Conservation (phyloP, 768 basidiomycete species). For the Termitomyces sp. region DNA sequence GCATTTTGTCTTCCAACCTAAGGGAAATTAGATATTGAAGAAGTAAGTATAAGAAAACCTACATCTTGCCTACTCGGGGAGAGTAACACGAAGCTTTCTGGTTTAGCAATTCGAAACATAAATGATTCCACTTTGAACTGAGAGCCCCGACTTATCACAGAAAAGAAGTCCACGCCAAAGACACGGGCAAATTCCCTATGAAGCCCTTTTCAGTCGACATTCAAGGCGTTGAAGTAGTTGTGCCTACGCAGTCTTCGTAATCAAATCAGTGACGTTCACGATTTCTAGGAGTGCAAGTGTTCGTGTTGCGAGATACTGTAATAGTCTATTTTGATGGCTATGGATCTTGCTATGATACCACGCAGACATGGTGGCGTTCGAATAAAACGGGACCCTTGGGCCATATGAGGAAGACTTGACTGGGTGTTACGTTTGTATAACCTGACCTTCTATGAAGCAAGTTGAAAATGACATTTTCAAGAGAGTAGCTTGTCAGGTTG, state of each 20-base stretch:
- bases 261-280: conserved; percentile 71
- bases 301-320: conserved; percentile 63
- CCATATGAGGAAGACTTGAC: conserved; percentile 1
- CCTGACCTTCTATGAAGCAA: conserved; percentile 67
- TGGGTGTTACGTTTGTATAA: neutral
- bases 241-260: conserved; percentile 86
- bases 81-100: conserved; percentile 85
- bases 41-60: conserved; percentile 14
- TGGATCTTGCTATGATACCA: conserved; percentile 66
- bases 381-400: conserved; percentile 72
- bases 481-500: conserved; percentile 70
- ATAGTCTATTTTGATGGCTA: conserved; percentile 43
- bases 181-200: conserved; percentile 95
- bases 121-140: conserved; percentile 99
- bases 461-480: conserved; percentile 88
- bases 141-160: conserved; percentile 89
- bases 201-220: neutral
- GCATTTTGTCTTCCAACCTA: conserved; percentile 96
- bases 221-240: conserved; percentile 1
- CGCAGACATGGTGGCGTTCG: conserved; percentile 48
- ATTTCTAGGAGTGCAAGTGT: conserved; percentile 70
- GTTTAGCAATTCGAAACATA: conserved; percentile 96
- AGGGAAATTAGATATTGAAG: neutral
- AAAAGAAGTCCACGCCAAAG: conserved; percentile 96
- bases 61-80: conserved; percentile 89